Percentiles rank a stretch among this genome's conserved stretches.
Evolutionary conservation across 164 flowering plant genomes (phyloP).

Genomic region (Nelumbo lutea): DNA sequence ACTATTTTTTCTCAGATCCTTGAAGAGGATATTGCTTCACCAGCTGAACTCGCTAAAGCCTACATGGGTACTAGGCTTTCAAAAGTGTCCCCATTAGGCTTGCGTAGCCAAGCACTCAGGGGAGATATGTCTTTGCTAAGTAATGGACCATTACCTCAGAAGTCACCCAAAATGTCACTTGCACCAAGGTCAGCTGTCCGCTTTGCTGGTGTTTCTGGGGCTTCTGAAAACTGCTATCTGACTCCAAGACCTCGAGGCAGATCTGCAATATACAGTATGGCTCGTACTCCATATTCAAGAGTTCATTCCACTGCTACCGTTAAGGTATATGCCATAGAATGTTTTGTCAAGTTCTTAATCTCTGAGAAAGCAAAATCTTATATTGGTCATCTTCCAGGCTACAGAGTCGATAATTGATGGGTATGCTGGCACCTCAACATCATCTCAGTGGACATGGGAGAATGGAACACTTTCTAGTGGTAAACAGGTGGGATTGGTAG

Average conservation of each 20-base stretch:
- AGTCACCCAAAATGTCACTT: slow-evolving; percentile 32
- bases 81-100: slow-evolving; percentile 49
- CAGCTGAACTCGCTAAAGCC: slow-evolving; percentile 88
- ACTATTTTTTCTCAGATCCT: slow-evolving; percentile 35
- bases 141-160: slow-evolving; percentile 25
- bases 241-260: slow-evolving; percentile 73
- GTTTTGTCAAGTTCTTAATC: neutral
- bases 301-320: slow-evolving; percentile 22
- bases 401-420: slow-evolving; percentile 21
- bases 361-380: neutral
- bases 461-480: slow-evolving; percentile 28
- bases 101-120: slow-evolving; percentile 34
- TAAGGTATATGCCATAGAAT: slow-evolving; percentile 34
- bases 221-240: slow-evolving; percentile 45
- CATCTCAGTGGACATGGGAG: slow-evolving; percentile 37
- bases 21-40: slow-evolving; percentile 63
- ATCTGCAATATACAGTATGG: slow-evolving; percentile 82
- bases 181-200: slow-evolving; percentile 32
- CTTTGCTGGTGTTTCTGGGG: slow-evolving; percentile 15
- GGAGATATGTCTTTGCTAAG: slow-evolving; percentile 30
- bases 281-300: slow-evolving; percentile 80
- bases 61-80: slow-evolving; percentile 78
- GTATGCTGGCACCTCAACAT: slow-evolving; percentile 32
- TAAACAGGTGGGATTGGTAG: slow-evolving; percentile 32
- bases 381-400: slow-evolving; percentile 27